Conservation (phyloP, 75 land plant genomes). For the Gnetum montanum region DNA sequence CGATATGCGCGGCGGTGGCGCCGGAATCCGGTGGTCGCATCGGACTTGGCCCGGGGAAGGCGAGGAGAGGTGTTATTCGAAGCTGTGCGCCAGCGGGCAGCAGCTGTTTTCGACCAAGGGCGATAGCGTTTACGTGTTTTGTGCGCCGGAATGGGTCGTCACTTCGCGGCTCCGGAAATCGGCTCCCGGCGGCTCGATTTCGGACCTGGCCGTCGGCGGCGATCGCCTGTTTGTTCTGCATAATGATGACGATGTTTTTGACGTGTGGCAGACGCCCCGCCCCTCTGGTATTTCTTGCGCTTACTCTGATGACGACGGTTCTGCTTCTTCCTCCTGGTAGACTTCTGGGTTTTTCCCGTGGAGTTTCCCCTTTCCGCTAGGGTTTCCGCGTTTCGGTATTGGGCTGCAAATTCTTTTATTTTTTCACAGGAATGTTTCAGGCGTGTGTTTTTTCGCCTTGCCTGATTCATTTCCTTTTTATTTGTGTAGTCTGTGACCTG, state of each 20-base stretch:
- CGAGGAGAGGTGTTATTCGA: conserved; percentile 82
- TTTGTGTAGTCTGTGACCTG: no score
- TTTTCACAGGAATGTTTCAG: no score
- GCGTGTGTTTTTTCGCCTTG: no score
- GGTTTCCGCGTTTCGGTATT: no score
- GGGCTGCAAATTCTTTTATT: no score
- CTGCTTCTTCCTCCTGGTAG: no score
- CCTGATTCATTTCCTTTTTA: no score
- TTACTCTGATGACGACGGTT: not conserved
- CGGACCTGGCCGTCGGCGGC: conserved; percentile 86
- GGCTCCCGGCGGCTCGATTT: conserved; percentile 57
- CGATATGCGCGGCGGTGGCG: conserved; percentile 35
- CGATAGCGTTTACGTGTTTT: conserved; percentile 69
- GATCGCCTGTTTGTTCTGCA: conserved; percentile 74
- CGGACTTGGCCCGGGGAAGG: conserved; percentile 42
- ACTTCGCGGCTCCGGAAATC: conserved; percentile 58
- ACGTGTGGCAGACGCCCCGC: conserved; percentile 10
- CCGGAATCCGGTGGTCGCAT: conserved; percentile 66
- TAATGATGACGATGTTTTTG: conserved; percentile 82
- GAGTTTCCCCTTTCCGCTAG: no score
- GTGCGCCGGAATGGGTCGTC: conserved; percentile 69
- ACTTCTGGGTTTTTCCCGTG: no score
- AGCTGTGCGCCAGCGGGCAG: conserved; percentile 54
- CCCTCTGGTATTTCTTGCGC: not conserved
- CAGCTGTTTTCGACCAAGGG: conserved; percentile 75